Conservation (phyloP, 768 basidiomycete genomes). For the Mycena rebaudengoi region DNA sequence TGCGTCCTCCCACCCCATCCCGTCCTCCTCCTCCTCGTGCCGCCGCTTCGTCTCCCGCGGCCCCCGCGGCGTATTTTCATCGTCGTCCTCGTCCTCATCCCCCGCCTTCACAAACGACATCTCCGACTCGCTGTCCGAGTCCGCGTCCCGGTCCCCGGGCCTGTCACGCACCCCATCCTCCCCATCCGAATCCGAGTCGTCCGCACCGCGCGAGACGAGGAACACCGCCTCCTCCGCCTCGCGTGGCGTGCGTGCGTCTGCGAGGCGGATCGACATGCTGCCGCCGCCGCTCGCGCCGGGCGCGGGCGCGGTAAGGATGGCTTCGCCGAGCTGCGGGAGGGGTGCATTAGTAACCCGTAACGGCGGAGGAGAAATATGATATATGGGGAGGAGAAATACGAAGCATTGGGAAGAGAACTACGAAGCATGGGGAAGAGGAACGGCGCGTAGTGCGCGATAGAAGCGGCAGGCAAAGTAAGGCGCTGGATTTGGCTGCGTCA, state of each 20-base stretch:
- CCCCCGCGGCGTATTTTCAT: neutral
- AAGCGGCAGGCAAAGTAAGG: too few species aligned
- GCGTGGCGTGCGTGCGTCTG: slow-evolving; percentile 51
- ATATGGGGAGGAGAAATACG: too few species aligned
- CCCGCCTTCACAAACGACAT: neutral
- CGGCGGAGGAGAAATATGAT: neutral
- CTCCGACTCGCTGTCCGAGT: too few species aligned
- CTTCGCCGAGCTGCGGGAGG: slow-evolving; percentile 74
- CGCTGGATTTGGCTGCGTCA: too few species aligned
- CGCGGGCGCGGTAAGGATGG: slow-evolving; percentile 76
- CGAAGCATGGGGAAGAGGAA: too few species aligned
- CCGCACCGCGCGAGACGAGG: slow-evolving; percentile 8
- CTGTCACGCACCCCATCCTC: too few species aligned
- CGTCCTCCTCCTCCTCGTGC: neutral
- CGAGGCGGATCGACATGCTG: slow-evolving; percentile 48
- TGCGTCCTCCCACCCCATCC: slow-evolving; percentile 8
- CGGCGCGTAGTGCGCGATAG: too few species aligned
- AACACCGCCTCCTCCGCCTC: slow-evolving; percentile 40
- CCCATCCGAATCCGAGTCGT: too few species aligned
- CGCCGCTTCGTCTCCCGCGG: neutral
- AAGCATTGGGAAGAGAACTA: too few species aligned
- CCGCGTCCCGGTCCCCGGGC: too few species aligned
- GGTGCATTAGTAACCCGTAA: neutral
- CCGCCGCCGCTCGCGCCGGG: slow-evolving; percentile 40
- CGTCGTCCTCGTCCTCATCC: neutral